Conservation (phyloP, 164 flowering plant species). For the Aristolochia contorta region DNA sequence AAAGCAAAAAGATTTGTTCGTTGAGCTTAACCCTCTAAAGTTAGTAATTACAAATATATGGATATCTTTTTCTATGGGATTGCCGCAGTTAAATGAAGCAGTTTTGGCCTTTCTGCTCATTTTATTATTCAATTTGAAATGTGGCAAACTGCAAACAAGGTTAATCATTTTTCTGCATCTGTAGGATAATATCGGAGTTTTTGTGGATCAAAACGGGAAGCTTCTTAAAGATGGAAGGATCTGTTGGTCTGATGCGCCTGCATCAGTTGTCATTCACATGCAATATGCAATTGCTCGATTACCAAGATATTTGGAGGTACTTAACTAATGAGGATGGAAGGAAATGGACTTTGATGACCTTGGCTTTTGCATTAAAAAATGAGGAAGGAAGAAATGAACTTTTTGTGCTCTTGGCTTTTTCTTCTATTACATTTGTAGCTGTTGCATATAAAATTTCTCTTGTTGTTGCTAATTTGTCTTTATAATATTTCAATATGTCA, state of each 20-base stretch:
- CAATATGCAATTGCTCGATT: slow-evolving; percentile 84
- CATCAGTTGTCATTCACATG: slow-evolving; percentile 59
- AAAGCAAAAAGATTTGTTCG: too few relatives aligned
- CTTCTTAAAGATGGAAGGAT: slow-evolving; percentile 88
- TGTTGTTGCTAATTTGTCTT: not conserved
- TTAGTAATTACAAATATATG: too few relatives aligned
- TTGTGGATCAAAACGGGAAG: slow-evolving; percentile 95
- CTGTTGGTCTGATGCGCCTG: slow-evolving; percentile 96
- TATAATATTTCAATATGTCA: slow-evolving; percentile 22
- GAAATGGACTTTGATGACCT: too few relatives aligned
- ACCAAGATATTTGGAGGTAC: slow-evolving; percentile 91
- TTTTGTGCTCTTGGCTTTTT: too few relatives aligned
- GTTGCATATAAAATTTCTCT: not conserved
- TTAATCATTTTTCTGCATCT: slow-evolving; percentile 2
- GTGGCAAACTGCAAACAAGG: too few relatives aligned
- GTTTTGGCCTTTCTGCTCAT: too few relatives aligned
- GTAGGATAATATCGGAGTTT: slow-evolving; percentile 93
- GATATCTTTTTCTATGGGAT: too few relatives aligned
- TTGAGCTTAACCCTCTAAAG: too few relatives aligned
- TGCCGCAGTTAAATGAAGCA: too few relatives aligned
- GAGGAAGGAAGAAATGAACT: not conserved
- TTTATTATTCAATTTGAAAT: too few relatives aligned
- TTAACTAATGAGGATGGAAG: not conserved
- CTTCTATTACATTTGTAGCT: too few relatives aligned
- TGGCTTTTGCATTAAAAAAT: not conserved